Base-by-base conservation (phyloP, 2,329 filamentous ascomycete genomes). In the Claviceps arundinis region DNA sequence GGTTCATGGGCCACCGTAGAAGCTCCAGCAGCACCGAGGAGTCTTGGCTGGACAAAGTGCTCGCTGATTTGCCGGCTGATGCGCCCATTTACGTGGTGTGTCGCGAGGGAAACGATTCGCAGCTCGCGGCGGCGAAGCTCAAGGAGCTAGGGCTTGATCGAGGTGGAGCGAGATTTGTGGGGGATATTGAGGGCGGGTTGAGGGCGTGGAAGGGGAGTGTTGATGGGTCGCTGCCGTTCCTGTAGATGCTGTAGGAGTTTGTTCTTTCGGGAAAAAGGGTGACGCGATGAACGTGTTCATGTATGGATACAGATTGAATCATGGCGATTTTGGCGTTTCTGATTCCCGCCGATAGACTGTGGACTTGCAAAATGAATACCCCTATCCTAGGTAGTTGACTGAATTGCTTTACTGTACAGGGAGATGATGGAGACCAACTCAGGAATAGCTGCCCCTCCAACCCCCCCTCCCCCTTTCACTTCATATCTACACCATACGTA, bases 31-130 rank as follows among this genome's bases (percentile, higher is more conserved):
- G 56, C 30, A 52, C 62, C 30, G 51, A 63, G 3, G 50, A 44
- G 14, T n/a, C 50, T 4, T 42, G 50, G 14, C 53, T 30, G 2
- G 57, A 57, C 2, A 73, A 72, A 66, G 59, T 78, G 16, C 71
- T 73, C 0, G 56, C 62, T 0, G 62, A 67, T 1, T 40, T 74
- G 1, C 56, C 66, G 0, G 55, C 61, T 1, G 67, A 76, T 37
- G 70, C 72, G 2, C 77, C 83, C 0, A 80, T 93, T 22, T 86
- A 85, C 54, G 69, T 89, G 0, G 74, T 93, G 0, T 93, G 87
- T 58, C 74, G 86, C 34, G 72, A 85, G 1, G 87, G 87, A 0
- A 87, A 90, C 56, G 87, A 93, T 64, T 90, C 86, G 11, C 87
- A 91, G 62, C 58, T 88, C 19, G 81, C 82, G 1, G 76, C 81